Conservation (phyloP, 352 stramenopile species). For the Globisporangium polare region DNA sequence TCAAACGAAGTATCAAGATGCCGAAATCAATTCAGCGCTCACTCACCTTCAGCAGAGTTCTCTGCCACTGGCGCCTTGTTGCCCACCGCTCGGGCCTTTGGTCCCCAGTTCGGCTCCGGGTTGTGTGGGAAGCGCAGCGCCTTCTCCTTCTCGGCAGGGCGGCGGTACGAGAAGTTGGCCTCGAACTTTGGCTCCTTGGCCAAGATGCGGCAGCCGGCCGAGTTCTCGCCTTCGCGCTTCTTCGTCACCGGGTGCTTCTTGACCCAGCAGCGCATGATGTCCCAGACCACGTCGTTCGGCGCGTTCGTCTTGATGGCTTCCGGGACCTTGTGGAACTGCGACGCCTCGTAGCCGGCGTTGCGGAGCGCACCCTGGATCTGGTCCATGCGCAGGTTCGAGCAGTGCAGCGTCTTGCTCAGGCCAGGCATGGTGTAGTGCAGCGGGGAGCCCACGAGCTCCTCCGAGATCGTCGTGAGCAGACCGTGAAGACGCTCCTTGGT, state of each 20-base stretch:
- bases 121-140: slow-evolving; percentile 93
- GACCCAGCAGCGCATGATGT: slow-evolving; percentile 96
- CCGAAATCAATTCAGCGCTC: background rate
- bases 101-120: slow-evolving; percentile 96
- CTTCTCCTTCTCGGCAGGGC: slow-evolving; percentile 82
- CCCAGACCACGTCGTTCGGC: slow-evolving; percentile 96
- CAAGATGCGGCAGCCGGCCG: slow-evolving; percentile 81
- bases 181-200: slow-evolving; percentile 80
- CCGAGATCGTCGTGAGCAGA: slow-evolving; percentile 93
- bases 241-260: slow-evolving; percentile 92
- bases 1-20: slow-evolving; percentile 4
- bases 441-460: slow-evolving; percentile 94
- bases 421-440: slow-evolving; percentile 96
- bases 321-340: slow-evolving; percentile 98
- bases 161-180: slow-evolving; percentile 80
- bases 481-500: slow-evolving; percentile 93
- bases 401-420: slow-evolving; percentile 92
- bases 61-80: slow-evolving; percentile 37
- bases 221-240: slow-evolving; percentile 79
- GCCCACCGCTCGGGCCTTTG: slow-evolving; percentile 87
- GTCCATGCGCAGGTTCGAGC: slow-evolving; percentile 90
- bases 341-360: slow-evolving; percentile 96
- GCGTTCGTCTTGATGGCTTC: slow-evolving; percentile 98
- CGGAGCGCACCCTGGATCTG: slow-evolving; percentile 93
- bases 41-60: slow-evolving; percentile 23